phyloP scores from a whole-genome alignment of 257 asterid genomes.

The Vinca minor region DNA sequence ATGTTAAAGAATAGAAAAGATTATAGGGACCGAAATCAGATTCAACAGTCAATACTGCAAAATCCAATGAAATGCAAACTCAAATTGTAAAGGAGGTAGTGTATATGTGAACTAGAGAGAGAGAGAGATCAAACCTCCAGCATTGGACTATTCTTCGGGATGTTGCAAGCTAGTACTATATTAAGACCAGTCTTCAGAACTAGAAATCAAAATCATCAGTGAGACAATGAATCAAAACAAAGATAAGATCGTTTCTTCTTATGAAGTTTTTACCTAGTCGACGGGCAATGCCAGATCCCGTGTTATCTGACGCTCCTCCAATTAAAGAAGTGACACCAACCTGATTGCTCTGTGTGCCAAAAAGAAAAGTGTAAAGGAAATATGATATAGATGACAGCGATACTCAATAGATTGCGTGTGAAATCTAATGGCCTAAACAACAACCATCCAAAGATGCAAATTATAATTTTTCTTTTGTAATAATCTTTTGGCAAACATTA shows the following conservation, averaged over 20 bases:
- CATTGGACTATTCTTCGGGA: constrained; percentile 75
- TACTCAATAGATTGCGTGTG: background rate
- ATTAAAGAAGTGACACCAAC: constrained; percentile 58
- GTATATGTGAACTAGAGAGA: background rate
- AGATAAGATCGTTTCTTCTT: background rate
- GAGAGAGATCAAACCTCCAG: constrained; percentile 59
- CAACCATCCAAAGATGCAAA: background rate
- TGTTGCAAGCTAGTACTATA: constrained; percentile 67
- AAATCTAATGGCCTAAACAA: background rate
- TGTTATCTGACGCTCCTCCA: constrained; percentile 81
- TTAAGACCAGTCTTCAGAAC: constrained; percentile 76
- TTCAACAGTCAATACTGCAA: background rate
- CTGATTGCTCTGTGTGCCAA: constrained; percentile 48
- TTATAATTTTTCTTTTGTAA: background rate
- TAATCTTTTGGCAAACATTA: too few species aligned
- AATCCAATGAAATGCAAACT: background rate
- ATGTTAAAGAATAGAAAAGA: background rate
- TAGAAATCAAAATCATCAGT: constrained; percentile 28
- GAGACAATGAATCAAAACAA: constrained; percentile 16
- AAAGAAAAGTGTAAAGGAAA: constrained; percentile 9
- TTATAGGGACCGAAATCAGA: background rate
- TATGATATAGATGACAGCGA: background rate
- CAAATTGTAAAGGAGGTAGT: background rate
- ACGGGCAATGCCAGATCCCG: constrained; percentile 79
- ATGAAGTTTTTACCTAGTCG: constrained; percentile 58